Evolutionary conservation across 1,139 yeast genomes (phyloP).

Genomic region (Blastobotrys serpentis): DNA sequence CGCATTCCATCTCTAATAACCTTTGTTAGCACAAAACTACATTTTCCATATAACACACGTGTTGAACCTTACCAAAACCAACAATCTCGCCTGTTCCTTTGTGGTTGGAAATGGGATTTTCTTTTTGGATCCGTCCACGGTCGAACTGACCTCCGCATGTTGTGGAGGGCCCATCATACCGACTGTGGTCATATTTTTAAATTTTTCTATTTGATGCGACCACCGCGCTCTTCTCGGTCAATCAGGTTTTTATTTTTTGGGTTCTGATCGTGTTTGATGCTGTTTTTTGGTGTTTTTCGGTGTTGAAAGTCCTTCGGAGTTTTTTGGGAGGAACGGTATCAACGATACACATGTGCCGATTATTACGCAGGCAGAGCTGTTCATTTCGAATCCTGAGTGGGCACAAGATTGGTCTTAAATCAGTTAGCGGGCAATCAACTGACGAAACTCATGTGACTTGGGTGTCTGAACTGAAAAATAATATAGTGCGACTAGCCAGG

Average conservation of each 20-base stretch:
- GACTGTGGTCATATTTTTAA: not conserved
- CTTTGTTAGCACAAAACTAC: conserved; percentile 10
- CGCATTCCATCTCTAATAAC: conserved; percentile 42
- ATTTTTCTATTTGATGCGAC: conserved; percentile 2
- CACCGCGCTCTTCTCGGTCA: conserved; percentile 5
- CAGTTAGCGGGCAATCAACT: too few species aligned
- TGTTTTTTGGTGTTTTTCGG: conserved; percentile 1
- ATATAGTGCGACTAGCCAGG: too few species aligned
- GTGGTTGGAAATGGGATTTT: conserved; percentile 33
- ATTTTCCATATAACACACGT: not conserved
- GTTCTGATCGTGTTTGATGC: conserved; percentile 4
- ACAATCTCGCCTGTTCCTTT: conserved; percentile 39
- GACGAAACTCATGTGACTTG: too few species aligned
- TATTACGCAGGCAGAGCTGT: not conserved
- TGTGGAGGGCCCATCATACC: conserved; percentile 7
- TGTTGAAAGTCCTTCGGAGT: not conserved
- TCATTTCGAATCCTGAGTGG: too few species aligned
- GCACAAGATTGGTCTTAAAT: too few species aligned
- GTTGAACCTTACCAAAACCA: conserved; percentile 33
- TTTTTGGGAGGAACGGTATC: conserved; percentile 5
- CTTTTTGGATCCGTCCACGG: conserved; percentile 9
- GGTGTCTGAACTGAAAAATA: too few species aligned
- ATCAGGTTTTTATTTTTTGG: not conserved
- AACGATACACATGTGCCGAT: too few species aligned
- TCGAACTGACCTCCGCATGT: conserved; percentile 11